Conservation (phyloP, 345 rosid species). For the Ceriops tagal region DNA sequence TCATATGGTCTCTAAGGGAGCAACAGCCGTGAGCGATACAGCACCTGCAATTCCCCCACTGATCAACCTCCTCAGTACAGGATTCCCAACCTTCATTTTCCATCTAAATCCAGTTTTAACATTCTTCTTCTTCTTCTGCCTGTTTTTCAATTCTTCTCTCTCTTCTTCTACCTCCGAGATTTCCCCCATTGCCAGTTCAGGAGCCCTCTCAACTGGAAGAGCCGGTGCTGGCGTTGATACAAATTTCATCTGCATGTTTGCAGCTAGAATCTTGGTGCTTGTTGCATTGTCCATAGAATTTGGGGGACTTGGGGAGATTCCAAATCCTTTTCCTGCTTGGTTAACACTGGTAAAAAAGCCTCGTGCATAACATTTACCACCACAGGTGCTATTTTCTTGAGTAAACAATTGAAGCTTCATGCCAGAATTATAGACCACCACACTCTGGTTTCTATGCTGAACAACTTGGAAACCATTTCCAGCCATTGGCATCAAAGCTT, state of each 20-base stretch:
- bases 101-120: conserved; percentile 38
- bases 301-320: conserved; percentile 11
- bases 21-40: conserved; percentile 72
- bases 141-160: conserved; percentile 7
- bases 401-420: conserved; percentile 17
- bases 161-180: conserved; percentile 4
- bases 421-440: conserved; percentile 20
- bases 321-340: conserved; percentile 27
- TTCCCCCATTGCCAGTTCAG: conserved; percentile 7
- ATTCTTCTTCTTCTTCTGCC: conserved; percentile 33
- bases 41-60: conserved; percentile 93
- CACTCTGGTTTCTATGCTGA: conserved; percentile 16
- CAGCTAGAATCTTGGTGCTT: neutral
- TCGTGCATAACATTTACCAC: neutral
- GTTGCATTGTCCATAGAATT: conserved; percentile 17
- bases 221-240: conserved; percentile 11
- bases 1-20: conserved; percentile 92
- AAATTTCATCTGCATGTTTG: conserved; percentile 21
- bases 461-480: conserved; percentile 9
- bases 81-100: conserved; percentile 72
- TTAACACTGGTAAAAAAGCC: conserved; percentile 25
- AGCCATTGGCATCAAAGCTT: conserved; percentile 18
- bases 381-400: conserved; percentile 4
- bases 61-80: conserved; percentile 65
- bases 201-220: conserved; percentile 3